Conservation (phyloP, 2,329 filamentous ascomycete species). For the Emergomyces orientalis region DNA sequence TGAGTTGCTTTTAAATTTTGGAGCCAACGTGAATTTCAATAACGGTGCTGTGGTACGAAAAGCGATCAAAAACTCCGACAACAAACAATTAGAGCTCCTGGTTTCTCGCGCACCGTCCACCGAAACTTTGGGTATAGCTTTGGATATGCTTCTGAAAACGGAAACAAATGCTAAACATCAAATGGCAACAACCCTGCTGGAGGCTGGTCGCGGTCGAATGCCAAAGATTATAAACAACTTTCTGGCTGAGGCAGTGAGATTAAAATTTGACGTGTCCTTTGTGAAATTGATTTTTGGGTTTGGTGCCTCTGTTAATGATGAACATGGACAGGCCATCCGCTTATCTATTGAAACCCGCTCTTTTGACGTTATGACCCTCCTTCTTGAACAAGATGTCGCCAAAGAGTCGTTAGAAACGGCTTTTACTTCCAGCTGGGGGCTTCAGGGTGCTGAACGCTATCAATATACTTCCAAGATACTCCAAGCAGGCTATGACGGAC, state of each 20-base stretch:
- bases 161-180: constrained; percentile 9
- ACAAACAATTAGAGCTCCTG: constrained; percentile 13
- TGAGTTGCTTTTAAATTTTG: constrained; percentile 14
- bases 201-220: constrained; percentile 7
- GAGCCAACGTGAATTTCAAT: constrained; percentile 15
- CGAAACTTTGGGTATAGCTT: constrained; percentile 10
- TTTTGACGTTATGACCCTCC: constrained; percentile 13
- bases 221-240: constrained; percentile 9
- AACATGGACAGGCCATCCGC: constrained; percentile 12
- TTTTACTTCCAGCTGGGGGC: constrained; percentile 10
- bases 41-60: constrained; percentile 14
- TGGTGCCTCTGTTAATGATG: constrained; percentile 16
- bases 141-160: constrained; percentile 10
- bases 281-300: constrained; percentile 15
- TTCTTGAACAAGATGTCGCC: constrained; percentile 12
- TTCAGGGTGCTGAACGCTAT: constrained; percentile 7
- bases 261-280: constrained; percentile 10
- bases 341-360: constrained; percentile 12
- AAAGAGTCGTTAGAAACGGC: constrained; percentile 12
- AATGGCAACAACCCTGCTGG: constrained; percentile 14
- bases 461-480: constrained; percentile 19
- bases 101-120: constrained; percentile 11
- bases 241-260: constrained; percentile 10
- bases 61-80: constrained; percentile 14
- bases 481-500: constrained; percentile 14